Percentiles rank a stretch among this genome's conserved stretches.
These are phyloP conservation scores for Eucalyptus virginea DNA, from an alignment of 345 rosid genomes.

Conservation along the genomic window DNA sequence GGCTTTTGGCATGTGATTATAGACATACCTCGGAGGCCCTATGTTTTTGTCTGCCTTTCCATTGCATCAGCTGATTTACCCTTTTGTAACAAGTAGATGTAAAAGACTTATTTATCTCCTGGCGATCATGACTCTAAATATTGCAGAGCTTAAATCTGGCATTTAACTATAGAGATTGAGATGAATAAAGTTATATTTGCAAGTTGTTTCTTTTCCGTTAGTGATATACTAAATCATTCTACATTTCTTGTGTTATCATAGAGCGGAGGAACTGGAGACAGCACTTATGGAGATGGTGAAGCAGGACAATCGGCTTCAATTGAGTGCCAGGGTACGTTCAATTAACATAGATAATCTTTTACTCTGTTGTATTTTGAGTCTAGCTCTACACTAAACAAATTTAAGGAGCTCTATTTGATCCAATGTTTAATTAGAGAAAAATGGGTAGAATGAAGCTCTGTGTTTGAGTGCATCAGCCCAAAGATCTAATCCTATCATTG, in stretches of 20 bases:
- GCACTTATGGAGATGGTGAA: slow-evolving; percentile 91
- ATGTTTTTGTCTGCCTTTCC: not conserved
- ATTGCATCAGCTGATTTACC: not conserved
- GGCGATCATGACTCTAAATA: not conserved
- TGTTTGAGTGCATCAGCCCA: not conserved
- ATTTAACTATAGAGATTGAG: not conserved
- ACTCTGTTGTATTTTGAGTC: not conserved
- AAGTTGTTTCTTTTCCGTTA: not conserved
- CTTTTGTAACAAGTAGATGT: not conserved
- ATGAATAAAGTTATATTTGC: not conserved
- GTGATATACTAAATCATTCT: not conserved
- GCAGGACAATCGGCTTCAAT: slow-evolving; percentile 66
- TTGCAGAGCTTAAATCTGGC: not conserved
- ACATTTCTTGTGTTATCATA: slow-evolving; percentile 3
- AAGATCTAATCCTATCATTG: not conserved
- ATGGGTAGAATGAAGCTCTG: not conserved
- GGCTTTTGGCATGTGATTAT: not conserved
- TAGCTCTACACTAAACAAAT: not conserved
- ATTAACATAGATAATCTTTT: not conserved
- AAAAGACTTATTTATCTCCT: not conserved
- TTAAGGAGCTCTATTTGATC: not conserved
- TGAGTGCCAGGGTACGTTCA: slow-evolving; percentile 68
- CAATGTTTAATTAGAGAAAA: not conserved
- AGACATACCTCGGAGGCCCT: not conserved
- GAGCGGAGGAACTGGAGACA: slow-evolving; percentile 97